Evolutionary conservation across 495 filamentous ascomycete genomes (phyloP), one percentile per base, ranked within the genome.

Genomic region (Entonaema liquescens): DNA sequence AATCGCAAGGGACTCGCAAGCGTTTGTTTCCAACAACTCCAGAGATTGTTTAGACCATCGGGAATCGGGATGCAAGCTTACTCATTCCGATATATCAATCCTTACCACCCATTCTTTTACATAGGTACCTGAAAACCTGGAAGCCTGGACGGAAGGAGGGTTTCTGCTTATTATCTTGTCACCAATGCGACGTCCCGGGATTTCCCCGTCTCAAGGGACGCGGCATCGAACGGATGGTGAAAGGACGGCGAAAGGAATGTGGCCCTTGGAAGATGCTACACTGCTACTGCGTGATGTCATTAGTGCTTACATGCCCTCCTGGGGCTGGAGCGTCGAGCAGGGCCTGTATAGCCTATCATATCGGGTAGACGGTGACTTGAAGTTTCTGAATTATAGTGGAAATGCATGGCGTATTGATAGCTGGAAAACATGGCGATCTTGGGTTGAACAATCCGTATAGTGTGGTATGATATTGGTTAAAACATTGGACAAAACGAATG

Each of bases 301-400:
- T 67, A 59, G 55, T 56, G 67, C 67, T 70, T 63, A 70, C 61
- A 55, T 38, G 7, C 19, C 3, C 28, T 35, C 23, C 33, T 55
- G 55, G 55, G 55, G 54, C 55, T 63, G 60, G 58, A 49, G 52
- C 60, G 33, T 21, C 21, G 44, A 40, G 12, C 59, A 62, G 40
- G 65, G 58, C 36, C 12, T 28, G 4, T 40, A 31, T n/a, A 29
- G 15, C 59, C 59, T 58, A 62, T 68, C 52, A 55, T 17, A 7
- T 25, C 5, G 9, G 23, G 15, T 28, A 25, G 49, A 3, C 49
- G 5, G 9, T 1, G 17, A 9, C 17, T 35, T 57, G 29, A 38
- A 36, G 29, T 11, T 13, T 56, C 6, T 36, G 17, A 36, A 35
- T 47, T 1, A 3, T 23, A 23, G 17, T 8, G 19, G 17, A 47